These are phyloP conservation scores for Myxozyma sirexii DNA, from an alignment of 805 yeast genomes.

Conservation along the genomic window DNA sequence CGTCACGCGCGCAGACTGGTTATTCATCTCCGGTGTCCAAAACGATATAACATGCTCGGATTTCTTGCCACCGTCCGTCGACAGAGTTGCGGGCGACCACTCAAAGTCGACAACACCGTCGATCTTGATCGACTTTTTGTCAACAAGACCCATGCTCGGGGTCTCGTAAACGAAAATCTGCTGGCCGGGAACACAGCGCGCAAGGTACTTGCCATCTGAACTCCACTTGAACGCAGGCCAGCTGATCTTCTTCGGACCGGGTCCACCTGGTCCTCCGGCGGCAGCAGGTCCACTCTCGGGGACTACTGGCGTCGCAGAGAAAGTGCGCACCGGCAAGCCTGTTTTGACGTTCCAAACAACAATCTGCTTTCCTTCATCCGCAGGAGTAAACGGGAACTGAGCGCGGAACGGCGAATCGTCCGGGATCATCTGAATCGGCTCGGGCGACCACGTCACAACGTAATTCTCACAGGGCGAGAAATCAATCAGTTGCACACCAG, in stretches of 20 bases:
- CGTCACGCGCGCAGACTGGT: slow-evolving; percentile 94
- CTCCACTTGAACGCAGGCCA: slow-evolving; percentile 99
- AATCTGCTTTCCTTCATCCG: slow-evolving; percentile 88
- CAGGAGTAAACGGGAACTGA: slow-evolving; percentile 78
- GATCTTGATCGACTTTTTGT: slow-evolving; percentile 79
- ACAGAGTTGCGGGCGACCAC: slow-evolving; percentile 89
- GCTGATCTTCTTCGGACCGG: slow-evolving; percentile 58
- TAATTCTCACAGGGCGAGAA: slow-evolving; percentile 91
- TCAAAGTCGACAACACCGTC: slow-evolving; percentile 88
- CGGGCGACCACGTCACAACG: slow-evolving; percentile 85
- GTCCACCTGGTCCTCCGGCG: slow-evolving; percentile 50
- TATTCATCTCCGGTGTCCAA: slow-evolving; percentile 94
- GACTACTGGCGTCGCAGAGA: slow-evolving; percentile 72
- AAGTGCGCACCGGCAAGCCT: slow-evolving; percentile 82
- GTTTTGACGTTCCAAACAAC: slow-evolving; percentile 90
- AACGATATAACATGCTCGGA: slow-evolving; percentile 71
- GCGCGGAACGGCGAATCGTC: slow-evolving; percentile 64
- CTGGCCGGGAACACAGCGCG: slow-evolving; percentile 86
- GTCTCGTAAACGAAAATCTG: slow-evolving; percentile 90
- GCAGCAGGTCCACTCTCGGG: slow-evolving; percentile 9
- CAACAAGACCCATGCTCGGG: slow-evolving; percentile 74
- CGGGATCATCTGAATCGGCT: slow-evolving; percentile 74
- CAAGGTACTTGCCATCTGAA: slow-evolving; percentile 86
- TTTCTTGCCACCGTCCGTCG: slow-evolving; percentile 57
- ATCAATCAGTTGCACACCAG: slow-evolving; percentile 84